A percentile compares a stretch with the other conserved stretches of the same genome.
These are phyloP conservation scores for Yarrowia sp. DNA, from an alignment of 805 yeast genomes.

Conservation along the genomic window DNA sequence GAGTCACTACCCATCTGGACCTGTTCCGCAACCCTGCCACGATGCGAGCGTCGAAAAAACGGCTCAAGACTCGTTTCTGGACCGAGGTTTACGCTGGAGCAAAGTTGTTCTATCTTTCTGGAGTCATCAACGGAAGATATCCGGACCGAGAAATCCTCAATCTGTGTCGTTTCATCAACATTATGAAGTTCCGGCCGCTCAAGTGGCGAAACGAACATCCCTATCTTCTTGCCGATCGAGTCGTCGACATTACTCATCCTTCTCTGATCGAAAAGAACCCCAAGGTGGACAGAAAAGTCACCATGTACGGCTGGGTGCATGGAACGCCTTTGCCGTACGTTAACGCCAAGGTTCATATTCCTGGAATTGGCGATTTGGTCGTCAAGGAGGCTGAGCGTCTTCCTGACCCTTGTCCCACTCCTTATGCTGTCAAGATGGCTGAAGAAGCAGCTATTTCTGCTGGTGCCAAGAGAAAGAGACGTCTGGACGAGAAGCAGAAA, in stretches of 20 bases:
- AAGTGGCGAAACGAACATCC: conserved; percentile 99
- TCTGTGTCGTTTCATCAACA: conserved; percentile 85
- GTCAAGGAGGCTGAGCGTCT: conserved; percentile 76
- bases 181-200: conserved; percentile 97
- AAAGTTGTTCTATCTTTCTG: conserved; percentile 86
- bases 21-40: conserved; percentile 86
- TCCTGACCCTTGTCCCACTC: conserved; percentile 99
- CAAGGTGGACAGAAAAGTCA: conserved; percentile 83
- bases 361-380: conserved; percentile 90
- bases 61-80: conserved; percentile 93
- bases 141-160: conserved; percentile 96
- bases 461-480: conserved; percentile 61
- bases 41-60: conserved; percentile 83
- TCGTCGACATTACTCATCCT: conserved; percentile 94
- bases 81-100: conserved; percentile 99
- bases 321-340: conserved; percentile 77
- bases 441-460: conserved; percentile 61
- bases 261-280: conserved; percentile 69
- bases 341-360: conserved; percentile 80
- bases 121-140: conserved; percentile 94
- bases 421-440: conserved; percentile 78
- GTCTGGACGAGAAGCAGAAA: conserved; percentile 91
- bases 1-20: conserved; percentile 94
- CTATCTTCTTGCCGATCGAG: conserved; percentile 82
- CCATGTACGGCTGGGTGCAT: conserved; percentile 89